phyloP scores from a whole-genome alignment of 1,139 yeast species.

The Kodamaea sp. region DNA sequence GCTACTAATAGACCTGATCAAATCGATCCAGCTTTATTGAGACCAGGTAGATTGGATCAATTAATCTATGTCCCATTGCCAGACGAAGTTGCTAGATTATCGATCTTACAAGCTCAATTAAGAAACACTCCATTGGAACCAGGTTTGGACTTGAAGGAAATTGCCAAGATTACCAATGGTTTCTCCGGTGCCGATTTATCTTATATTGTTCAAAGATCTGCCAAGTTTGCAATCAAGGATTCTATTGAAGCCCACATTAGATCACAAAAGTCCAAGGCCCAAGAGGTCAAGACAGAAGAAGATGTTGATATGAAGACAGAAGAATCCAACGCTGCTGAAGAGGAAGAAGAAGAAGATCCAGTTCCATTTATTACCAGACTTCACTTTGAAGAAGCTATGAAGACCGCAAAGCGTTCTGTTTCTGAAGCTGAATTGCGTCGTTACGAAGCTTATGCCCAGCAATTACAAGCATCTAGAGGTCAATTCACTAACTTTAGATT shows the following conservation, averaged over 20 bases:
- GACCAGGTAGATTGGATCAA: conserved; percentile 99
- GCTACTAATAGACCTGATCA: conserved; percentile 99
- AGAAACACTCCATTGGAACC: conserved; percentile 99
- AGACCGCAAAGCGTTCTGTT: conserved; percentile 96
- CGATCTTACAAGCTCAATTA: conserved; percentile 91
- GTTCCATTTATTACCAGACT: conserved; percentile 93
- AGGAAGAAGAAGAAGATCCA: conserved; percentile 76
- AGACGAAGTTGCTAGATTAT: conserved; percentile 88
- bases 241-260: conserved; percentile 82
- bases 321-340: conserved; percentile 31
- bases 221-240: conserved; percentile 97
- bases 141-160: conserved; percentile 81
- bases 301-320: conserved; percentile 62
- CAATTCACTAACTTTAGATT: conserved; percentile 76
- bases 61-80: conserved; percentile 98
- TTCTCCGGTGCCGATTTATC: conserved; percentile 99
- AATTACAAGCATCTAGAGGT: conserved; percentile 93
- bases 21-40: conserved; percentile 95
- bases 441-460: conserved; percentile 97
- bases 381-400: conserved; percentile 98
- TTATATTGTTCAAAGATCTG: conserved; percentile 96
- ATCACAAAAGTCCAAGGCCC: conserved; percentile 46
- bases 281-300: conserved; percentile 43
- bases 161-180: conserved; percentile 91
- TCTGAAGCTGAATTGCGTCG: conserved; percentile 97